phyloP scores from a whole-genome alignment of 2,329 filamentous ascomycete species.

The Colletotrichum tropicicola region DNA sequence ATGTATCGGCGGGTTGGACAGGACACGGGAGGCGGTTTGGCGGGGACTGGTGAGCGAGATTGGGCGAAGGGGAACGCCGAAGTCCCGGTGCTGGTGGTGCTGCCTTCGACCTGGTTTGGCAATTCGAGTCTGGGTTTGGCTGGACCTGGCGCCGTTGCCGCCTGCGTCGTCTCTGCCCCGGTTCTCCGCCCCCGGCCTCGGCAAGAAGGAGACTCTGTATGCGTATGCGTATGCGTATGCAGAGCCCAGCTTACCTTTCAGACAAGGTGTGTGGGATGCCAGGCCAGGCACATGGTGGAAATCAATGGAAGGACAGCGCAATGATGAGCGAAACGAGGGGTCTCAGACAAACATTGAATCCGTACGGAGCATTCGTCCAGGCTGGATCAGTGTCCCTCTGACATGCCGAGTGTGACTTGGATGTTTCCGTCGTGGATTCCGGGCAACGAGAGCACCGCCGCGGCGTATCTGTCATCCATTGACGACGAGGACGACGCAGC shows the following conservation, averaged over 20 bases:
- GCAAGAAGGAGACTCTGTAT: slow-evolving; percentile 16
- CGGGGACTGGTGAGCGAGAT: slow-evolving; percentile 12
- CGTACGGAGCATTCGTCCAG: no score
- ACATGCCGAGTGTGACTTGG: slow-evolving; percentile 12
- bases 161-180: neutral
- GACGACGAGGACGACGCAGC: neutral
- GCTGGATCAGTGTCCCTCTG: neutral
- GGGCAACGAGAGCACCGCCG: neutral
- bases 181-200: slow-evolving; percentile 20
- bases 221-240: slow-evolving; percentile 24
- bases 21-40: neutral
- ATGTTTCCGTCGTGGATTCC: slow-evolving; percentile 16
- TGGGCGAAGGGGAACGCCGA: neutral
- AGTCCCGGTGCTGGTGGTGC: neutral
- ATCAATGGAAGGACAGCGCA: neutral
- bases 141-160: slow-evolving; percentile 25
- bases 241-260: slow-evolving; percentile 19
- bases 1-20: no score
- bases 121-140: neutral
- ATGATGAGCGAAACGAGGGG: slow-evolving; percentile 13
- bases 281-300: no score
- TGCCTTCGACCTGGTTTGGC: slow-evolving; percentile 1
- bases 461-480: neutral
- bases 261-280: neutral
- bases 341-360: slow-evolving; percentile 19